A percentile compares a stretch with the other conserved stretches of the same genome.
Evolutionary conservation across 176 grass and related monocot genomes (phyloP).

Genomic region (Avena eriantha): DNA sequence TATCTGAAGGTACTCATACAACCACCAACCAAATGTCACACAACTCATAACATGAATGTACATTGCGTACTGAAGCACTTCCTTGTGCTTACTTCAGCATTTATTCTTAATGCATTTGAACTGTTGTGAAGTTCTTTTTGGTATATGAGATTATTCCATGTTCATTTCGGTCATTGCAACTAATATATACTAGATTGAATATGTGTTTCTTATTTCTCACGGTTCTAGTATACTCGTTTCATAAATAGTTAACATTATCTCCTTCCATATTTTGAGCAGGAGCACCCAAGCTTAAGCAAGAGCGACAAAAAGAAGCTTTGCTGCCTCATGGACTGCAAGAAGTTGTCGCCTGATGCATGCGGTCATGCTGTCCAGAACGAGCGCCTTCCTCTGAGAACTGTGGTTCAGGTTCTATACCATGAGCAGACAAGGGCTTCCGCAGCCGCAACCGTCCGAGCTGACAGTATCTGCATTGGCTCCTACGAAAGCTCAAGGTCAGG

Average conservation of each 20-base stretch:
- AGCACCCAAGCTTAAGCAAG: slow-evolving; percentile 86
- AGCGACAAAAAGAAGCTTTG: slow-evolving; percentile 90
- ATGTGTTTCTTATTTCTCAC: neutral
- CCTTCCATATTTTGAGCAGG: slow-evolving; percentile 51
- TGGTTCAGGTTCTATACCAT: slow-evolving; percentile 89
- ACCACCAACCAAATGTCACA: slow-evolving; percentile 27
- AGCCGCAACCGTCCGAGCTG: slow-evolving; percentile 59
- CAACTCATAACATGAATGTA: neutral
- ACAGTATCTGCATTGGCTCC: slow-evolving; percentile 67
- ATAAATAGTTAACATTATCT: neutral
- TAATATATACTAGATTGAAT: neutral
- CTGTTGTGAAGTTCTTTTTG: neutral
- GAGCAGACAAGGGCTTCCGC: slow-evolving; percentile 79
- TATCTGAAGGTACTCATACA: slow-evolving; percentile 84
- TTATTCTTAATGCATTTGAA: slow-evolving; percentile 25
- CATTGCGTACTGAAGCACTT: neutral
- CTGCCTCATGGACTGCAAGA: slow-evolving; percentile 85
- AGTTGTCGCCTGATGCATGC: slow-evolving; percentile 73
- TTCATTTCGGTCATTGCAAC: neutral
- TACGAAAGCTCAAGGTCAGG: slow-evolving; percentile 93
- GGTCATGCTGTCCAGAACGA: slow-evolving; percentile 92
- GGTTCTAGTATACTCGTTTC: neutral
- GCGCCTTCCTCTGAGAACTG: slow-evolving; percentile 78
- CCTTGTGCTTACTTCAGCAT: slow-evolving; percentile 5
- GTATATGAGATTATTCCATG: neutral